Evolutionary conservation across 345 rosid genomes (phyloP).

Genomic region (Raphanus raphanistrum): DNA sequence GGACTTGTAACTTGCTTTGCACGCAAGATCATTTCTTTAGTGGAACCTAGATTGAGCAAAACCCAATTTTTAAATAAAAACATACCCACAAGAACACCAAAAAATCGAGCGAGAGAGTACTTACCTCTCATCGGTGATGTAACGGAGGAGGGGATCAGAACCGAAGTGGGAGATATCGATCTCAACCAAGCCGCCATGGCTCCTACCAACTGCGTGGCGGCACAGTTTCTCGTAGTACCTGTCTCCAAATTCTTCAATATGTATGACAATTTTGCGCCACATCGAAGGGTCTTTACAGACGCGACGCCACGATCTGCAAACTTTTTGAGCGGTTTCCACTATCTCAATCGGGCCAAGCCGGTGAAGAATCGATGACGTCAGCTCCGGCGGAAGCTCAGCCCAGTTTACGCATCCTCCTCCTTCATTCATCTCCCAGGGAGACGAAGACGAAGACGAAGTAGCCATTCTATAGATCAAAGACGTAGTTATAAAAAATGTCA

Average conservation of each 20-base stretch:
- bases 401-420: not conserved
- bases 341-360: slow-evolving; percentile 47
- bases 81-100: too few species aligned
- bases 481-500: not conserved
- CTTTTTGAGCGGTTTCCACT: slow-evolving; percentile 45
- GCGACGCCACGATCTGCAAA: slow-evolving; percentile 42
- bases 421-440: not conserved
- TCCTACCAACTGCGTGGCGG: slow-evolving; percentile 53
- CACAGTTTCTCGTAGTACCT: slow-evolving; percentile 33
- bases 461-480: not conserved
- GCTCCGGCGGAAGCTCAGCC: not conserved
- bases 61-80: not conserved
- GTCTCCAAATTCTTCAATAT: not conserved
- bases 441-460: not conserved
- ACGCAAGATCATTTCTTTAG: not conserved
- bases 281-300: not conserved
- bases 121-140: slow-evolving; percentile 52
- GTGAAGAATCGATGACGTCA: slow-evolving; percentile 40
- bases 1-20: not conserved
- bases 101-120: slow-evolving; percentile 3
- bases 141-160: slow-evolving; percentile 45
- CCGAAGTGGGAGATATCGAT: slow-evolving; percentile 47
- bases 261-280: not conserved
- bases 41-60: not conserved
- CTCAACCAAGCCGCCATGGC: slow-evolving; percentile 46